Base-by-base conservation (phyloP, 352 stramenopile species). In the Globisporangium abappressorium region DNA sequence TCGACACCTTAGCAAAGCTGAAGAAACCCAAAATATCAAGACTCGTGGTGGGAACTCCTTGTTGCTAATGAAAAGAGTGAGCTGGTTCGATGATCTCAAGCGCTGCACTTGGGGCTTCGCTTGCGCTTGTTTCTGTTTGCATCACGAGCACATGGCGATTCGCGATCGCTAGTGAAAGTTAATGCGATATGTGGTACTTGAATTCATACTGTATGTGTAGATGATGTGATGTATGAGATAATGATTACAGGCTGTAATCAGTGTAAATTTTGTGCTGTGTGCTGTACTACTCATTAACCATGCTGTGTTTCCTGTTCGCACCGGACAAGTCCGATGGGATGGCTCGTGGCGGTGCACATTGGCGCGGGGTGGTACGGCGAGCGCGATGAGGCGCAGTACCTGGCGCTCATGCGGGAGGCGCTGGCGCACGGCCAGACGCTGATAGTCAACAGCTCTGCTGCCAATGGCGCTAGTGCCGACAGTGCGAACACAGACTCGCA, bases 311-410 rank as follows among this genome's bases (percentile, higher is more conserved):
- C 20, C n/a, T 55, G 47, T 7, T 26, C 26, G 24, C 51, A 22
- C 51, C 22, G 36, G 11, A 57, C 49, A 6, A n/a, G 22, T n/a
- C 22, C 26, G 5, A 70, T 67, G 64, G 71, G 73, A n/a, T 91
- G 82, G 82, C n/a, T 85, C 24, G 56, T 91, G 51, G 85, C 81
- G 1, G 76, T 93, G 20, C 85, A 93, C 67, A 73, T 78, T 49
- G 85, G 85, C 56, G 82, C 82, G 12, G 85, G 85, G 0, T 67
- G 71, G 11, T 85, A 90, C 53, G 65, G 72, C 53, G 62, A 61
- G 15, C 54, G 56, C 0, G 71, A 74, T 30, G 81, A 89, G 55
- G 55, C 74, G 28, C 64, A 75, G 64, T 87, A 86, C 60, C 59
- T 80, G 2, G 70, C 75, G 22, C 64, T 89, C 18, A 70, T 91